Percentiles rank a stretch among this genome's conserved stretches.
Conservation (phyloP, 331 rosid species). For the Ulmus americana region DNA sequence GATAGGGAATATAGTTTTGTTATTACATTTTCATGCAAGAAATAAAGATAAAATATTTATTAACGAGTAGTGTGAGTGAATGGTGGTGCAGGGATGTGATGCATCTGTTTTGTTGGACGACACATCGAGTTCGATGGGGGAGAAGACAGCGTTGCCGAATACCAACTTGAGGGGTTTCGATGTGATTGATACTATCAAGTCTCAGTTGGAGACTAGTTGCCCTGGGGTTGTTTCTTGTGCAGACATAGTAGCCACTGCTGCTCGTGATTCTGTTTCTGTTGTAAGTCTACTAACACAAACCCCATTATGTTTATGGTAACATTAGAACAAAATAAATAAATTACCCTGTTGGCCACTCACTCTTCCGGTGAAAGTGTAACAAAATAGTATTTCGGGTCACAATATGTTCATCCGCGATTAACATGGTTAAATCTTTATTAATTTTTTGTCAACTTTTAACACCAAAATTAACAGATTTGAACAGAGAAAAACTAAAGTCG, state of each 20-base stretch:
- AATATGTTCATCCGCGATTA: neutral
- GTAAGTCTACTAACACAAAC: slow-evolving; percentile 26
- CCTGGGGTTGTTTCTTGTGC: slow-evolving; percentile 82
- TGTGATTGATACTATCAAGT: slow-evolving; percentile 57
- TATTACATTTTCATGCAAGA: neutral
- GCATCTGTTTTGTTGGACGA: slow-evolving; percentile 73
- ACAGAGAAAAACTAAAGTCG: too few species aligned
- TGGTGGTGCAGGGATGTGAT: slow-evolving; percentile 65
- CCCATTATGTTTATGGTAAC: too few species aligned
- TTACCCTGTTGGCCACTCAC: too few species aligned
- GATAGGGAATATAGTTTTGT: neutral
- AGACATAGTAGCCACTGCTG: slow-evolving; percentile 66
- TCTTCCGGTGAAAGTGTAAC: too few species aligned
- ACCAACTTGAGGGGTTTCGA: slow-evolving; percentile 56
- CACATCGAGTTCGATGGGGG: slow-evolving; percentile 66
- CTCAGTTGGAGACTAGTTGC: slow-evolving; percentile 51
- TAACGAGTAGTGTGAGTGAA: neutral
- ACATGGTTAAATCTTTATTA: neutral
- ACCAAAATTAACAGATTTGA: too few species aligned
- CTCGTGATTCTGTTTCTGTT: slow-evolving; percentile 58
- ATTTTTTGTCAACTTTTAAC: neutral
- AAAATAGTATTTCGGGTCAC: neutral
- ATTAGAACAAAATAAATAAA: too few species aligned
- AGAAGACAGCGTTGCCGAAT: slow-evolving; percentile 70
- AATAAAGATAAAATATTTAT: neutral